These are phyloP conservation scores for Cylindrodendrum hubeiense DNA, from an alignment of 2,329 filamentous ascomycete genomes.

Conservation along the genomic window DNA sequence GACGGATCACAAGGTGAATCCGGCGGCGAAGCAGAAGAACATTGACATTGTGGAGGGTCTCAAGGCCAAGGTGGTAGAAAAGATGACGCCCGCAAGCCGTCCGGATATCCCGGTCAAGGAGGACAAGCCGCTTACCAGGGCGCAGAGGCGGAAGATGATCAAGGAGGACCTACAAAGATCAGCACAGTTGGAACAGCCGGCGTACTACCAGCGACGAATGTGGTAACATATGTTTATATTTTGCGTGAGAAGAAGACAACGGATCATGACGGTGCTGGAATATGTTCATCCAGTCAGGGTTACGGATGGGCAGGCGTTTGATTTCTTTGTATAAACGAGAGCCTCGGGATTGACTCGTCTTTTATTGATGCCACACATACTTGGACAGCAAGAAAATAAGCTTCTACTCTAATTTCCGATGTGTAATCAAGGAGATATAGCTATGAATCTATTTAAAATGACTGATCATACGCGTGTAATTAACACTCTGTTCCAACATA, in stretches of 20 bases:
- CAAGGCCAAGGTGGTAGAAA: slow-evolving; percentile 47
- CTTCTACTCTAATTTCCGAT: background rate
- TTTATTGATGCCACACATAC: too few relatives aligned
- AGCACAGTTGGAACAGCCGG: slow-evolving; percentile 58
- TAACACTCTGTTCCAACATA: background rate
- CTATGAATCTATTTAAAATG: background rate
- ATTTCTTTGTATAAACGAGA: background rate
- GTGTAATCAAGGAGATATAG: background rate
- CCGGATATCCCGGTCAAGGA: slow-evolving; percentile 53
- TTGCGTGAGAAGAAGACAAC: background rate
- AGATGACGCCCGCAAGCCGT: slow-evolving; percentile 50
- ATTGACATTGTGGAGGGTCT: slow-evolving; percentile 49
- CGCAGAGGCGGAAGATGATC: slow-evolving; percentile 68
- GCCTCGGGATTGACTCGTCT: background rate
- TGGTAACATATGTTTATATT: slow-evolving; percentile 53
- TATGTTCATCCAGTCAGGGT: background rate
- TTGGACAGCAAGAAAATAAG: background rate
- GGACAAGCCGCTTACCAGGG: slow-evolving; percentile 62
- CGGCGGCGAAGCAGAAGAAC: slow-evolving; percentile 40
- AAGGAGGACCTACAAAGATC: slow-evolving; percentile 67
- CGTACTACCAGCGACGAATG: slow-evolving; percentile 67
- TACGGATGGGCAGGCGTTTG: slow-evolving; percentile 6
- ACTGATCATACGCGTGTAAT: background rate
- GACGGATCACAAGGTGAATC: slow-evolving; percentile 23
- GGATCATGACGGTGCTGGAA: background rate